Base-by-base conservation (phyloP, 1,284 basidiomycete genomes). In the Pyrrhoderma noxium region DNA sequence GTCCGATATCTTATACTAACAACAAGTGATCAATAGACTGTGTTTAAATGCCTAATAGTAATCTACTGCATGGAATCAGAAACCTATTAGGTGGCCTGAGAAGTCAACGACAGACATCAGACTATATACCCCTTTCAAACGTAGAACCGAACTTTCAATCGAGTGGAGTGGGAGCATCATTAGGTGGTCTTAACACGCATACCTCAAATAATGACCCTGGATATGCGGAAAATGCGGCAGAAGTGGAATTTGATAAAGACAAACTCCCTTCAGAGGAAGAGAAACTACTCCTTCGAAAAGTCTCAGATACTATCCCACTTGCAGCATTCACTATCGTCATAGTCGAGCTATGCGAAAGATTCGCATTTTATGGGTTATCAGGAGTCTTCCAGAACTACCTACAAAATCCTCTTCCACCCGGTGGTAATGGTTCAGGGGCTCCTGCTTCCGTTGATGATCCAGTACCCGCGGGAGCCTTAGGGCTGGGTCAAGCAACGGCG, bases 301-400 rank as follows among this genome's bases (percentile, higher is more conserved):
- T 79, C 9, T 57, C 71, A 13, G 75, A 77, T 58, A 57, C 51
- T 46, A 62, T 75, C 31, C 71, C 72, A 44, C 61, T 62, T 51
- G 56, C 68, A 2, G 67, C 72, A 8, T 77, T 70, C 65, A 60
- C 73, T 41, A 70, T 76, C 31, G 72, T 71, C 49, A 58, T 74
- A 43, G 73, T 75, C 34, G 74, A 78, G 60, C 70, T 78, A 45
- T 71, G 74, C 53, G 77, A 80, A 61, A 69, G 76, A 58, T 77
- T 65, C 50, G 71, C 71, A 8, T 77, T 73, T 64, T 77, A 75
- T 56, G 73, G 73, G 47, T 67, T 67, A 8, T 66, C 69, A 34
- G 71, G 72, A 57, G 61, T 73, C 31, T 74, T 68, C 64, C 73
- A 72, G 62, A 75, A 76, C 59, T 76, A 74, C 57, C 72, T 76